Conservation (phyloP, 2,329 filamentous ascomycete species). For the Dactylellina leptospora region DNA sequence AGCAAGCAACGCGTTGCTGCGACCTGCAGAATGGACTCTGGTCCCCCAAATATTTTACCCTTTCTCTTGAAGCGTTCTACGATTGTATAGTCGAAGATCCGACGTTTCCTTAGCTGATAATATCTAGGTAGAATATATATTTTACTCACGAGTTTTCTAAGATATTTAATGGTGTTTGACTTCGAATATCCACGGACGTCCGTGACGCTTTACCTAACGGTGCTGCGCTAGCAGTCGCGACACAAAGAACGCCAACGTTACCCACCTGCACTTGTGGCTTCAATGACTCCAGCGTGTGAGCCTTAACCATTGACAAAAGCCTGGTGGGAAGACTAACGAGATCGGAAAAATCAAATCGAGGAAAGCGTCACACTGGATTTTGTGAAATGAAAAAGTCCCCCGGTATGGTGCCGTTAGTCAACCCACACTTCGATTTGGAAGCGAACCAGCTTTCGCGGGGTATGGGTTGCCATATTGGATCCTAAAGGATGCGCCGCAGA, state of each 20-base stretch:
- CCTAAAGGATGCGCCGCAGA: conserved; percentile 29
- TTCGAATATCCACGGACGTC: no score
- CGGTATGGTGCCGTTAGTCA: not conserved
- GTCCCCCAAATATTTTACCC: no score
- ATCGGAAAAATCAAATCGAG: conserved; percentile 1
- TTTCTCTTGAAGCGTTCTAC: no score
- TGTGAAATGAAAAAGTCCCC: not conserved
- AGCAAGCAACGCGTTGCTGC: no score
- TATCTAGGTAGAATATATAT: no score
- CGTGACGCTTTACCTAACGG: not conserved
- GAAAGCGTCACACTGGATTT: conserved; percentile 11
- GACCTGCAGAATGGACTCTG: no score
- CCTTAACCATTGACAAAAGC: conserved; percentile 27
- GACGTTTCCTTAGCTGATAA: no score
- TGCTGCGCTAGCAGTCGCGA: conserved; percentile 29
- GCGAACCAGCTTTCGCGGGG: conserved; percentile 9
- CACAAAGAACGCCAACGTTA: conserved; percentile 19
- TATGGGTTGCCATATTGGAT: conserved; percentile 15
- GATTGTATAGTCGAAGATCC: no score
- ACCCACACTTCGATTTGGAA: not conserved
- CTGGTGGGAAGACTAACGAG: conserved; percentile 30
- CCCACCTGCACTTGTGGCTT: conserved; percentile 37
- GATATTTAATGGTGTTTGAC: no score
- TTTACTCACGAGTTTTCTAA: no score
- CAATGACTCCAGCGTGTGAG: conserved; percentile 41